Percentiles rank a stretch among this genome's conserved stretches.
Evolutionary conservation across 805 yeast species (phyloP).

Genomic region (Saccharomycopsis sp.): DNA sequence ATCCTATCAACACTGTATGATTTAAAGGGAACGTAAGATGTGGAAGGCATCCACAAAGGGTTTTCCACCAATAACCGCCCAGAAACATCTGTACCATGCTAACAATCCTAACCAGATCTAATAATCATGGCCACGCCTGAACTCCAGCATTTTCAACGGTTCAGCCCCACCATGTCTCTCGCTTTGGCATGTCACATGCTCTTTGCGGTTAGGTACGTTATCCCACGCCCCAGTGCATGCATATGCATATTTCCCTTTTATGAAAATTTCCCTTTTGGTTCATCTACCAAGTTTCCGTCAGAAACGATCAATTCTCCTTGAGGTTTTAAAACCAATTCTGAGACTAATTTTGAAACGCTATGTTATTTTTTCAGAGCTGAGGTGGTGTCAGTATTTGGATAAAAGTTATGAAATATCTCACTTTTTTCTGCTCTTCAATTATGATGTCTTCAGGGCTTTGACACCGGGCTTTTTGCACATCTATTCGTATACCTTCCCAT

Average conservation of each 20-base stretch:
- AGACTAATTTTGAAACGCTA: not conserved
- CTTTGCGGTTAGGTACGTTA: not conserved
- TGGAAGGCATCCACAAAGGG: too few relatives aligned
- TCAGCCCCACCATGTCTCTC: too few relatives aligned
- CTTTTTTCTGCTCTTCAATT: not conserved
- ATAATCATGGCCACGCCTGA: not conserved
- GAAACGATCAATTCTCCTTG: not conserved
- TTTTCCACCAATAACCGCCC: too few relatives aligned
- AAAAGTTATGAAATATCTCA: not conserved
- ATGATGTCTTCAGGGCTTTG: not conserved
- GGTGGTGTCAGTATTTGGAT: not conserved
- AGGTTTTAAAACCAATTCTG: not conserved
- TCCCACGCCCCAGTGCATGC: not conserved
- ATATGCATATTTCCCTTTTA: too few relatives aligned
- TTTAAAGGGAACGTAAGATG: too few relatives aligned
- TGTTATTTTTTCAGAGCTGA: not conserved
- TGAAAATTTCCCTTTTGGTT: not conserved
- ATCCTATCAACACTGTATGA: too few relatives aligned
- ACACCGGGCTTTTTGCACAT: not conserved
- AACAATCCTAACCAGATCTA: too few relatives aligned
- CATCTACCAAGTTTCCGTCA: not conserved
- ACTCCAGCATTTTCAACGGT: too few relatives aligned
- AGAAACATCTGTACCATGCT: too few relatives aligned
- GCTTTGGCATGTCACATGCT: too few relatives aligned
- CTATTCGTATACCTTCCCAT: not conserved